Evolutionary conservation across 805 yeast genomes (phyloP), one percentile per base, ranked within the genome.

Genomic region (Yarrowia yakushimensis): DNA sequence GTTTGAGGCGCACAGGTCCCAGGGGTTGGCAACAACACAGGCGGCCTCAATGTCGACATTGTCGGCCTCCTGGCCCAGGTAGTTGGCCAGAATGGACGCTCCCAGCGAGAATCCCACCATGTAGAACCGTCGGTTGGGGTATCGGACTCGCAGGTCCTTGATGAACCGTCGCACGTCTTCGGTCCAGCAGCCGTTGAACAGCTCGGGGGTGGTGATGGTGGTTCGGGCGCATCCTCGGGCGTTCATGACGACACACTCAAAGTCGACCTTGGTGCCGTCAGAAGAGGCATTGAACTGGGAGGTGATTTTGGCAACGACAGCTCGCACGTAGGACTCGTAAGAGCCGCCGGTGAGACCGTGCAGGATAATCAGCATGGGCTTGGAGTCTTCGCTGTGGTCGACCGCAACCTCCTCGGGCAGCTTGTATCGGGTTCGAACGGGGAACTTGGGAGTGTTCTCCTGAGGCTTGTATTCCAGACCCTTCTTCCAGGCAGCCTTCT

Each of bases 281-380:
- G 45, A 27, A 23, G 34, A 10, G 13, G 37, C 52, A 17, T 59
- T 42, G 33, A 15, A 9, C 2, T 63, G 37, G 4, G 68, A 65
- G 3, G 79, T 72, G 17, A 83, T 70, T 22, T 73, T 70, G 45
- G 77, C 74, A 17, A 83, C 80, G 36, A 85, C 70, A 62, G 88
- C 80, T 23, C 94, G 79, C 42, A 89, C 83, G 69, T 89, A 84
- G 7, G 87, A 79, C 70, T 89, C 96, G 65, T 86, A 88, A n/a
- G 92, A 85, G 0, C 96, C 94, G 6, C 96, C 96, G 1, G 88
- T 85, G 37, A 89, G 79, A 0, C 96, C 96, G 70, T 90, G 96
- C 42, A 87, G 73, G 3, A 82, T 74, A 30, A 89, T 80, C 17
- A 87, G 76, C 69, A 90, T 76, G 1, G 96, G 96, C 52, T 72